These are phyloP conservation scores for Phialophora chinensis DNA, from an alignment of 2,329 filamentous ascomycete species.

Conservation along the genomic window DNA sequence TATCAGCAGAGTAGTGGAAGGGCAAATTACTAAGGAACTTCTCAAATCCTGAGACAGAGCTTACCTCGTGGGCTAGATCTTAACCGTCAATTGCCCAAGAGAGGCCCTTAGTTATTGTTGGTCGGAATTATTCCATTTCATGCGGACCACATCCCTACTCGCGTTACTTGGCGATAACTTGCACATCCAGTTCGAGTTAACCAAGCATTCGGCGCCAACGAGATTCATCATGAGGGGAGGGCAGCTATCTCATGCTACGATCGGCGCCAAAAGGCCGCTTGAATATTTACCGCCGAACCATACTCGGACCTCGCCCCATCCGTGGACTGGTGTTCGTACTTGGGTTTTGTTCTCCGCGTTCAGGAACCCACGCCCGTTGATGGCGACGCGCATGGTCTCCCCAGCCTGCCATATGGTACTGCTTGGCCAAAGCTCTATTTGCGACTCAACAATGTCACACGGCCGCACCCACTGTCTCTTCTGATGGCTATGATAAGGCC, in stretches of 20 bases:
- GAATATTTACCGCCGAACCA: constrained; percentile 14
- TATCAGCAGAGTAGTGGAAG: too few relatives aligned
- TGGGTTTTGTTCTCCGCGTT: constrained; percentile 14
- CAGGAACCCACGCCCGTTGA: constrained; percentile 14
- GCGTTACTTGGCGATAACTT: too few relatives aligned
- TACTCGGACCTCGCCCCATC: constrained; percentile 12
- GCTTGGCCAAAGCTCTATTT: constrained; percentile 13
- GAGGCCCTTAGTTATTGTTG: too few relatives aligned
- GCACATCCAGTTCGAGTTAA: too few relatives aligned
- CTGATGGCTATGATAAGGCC: constrained; percentile 17
- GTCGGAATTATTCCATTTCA: too few relatives aligned
- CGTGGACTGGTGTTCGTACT: constrained; percentile 9
- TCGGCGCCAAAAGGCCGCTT: constrained; percentile 10
- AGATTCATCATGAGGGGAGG: not conserved
- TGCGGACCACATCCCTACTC: too few relatives aligned
- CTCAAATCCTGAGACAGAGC: too few relatives aligned
- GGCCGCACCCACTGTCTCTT: constrained; percentile 15
- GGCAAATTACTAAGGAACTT: too few relatives aligned
- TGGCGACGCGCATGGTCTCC: constrained; percentile 12
- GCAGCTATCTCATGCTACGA: not conserved
- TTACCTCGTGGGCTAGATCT: too few relatives aligned
- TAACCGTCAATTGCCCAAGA: too few relatives aligned
- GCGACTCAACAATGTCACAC: constrained; percentile 13
- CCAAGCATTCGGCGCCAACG: too few relatives aligned
- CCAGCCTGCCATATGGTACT: constrained; percentile 17